Percentiles rank a stretch among this genome's conserved stretches.
phyloP scores from a whole-genome alignment of 306 rosid genomes.

The Herpetospermum pedunculosum region DNA sequence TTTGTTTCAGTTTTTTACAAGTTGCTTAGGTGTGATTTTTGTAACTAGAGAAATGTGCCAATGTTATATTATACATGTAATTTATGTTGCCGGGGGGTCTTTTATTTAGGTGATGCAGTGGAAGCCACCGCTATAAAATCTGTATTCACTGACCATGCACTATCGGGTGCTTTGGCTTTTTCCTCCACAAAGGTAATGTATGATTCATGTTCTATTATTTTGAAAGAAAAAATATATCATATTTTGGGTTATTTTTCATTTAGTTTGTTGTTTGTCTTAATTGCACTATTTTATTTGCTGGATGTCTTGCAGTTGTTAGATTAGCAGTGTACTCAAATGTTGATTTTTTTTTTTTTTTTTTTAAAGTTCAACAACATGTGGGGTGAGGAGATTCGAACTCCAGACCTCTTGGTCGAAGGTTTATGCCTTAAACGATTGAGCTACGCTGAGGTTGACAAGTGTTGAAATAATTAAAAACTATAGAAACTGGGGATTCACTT shows the following conservation, averaged over 20 bases:
- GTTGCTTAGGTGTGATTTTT: constrained; percentile 14
- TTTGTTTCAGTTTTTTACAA: constrained; percentile 4
- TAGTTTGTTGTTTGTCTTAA: neutral
- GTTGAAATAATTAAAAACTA: neutral
- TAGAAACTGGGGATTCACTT: neutral
- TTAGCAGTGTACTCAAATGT: neutral
- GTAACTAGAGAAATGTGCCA: neutral
- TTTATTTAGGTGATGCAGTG: constrained; percentile 54
- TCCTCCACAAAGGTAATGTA: constrained; percentile 84
- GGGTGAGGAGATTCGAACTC: no score
- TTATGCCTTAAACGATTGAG: no score
- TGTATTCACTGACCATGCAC: constrained; percentile 36
- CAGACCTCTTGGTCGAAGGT: no score
- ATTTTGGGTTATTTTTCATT: neutral
- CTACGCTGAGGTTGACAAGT: no score
- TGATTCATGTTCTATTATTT: neutral
- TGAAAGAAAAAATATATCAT: neutral
- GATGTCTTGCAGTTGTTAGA: neutral
- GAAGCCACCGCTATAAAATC: constrained; percentile 88
- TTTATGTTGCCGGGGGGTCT: neutral
- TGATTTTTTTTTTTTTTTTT: no score
- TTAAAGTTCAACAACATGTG: no score
- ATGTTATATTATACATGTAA: neutral
- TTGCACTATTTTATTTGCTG: neutral
- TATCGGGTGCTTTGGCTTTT: constrained; percentile 57